Percentiles rank a stretch among this genome's conserved stretches.
phyloP scores from a whole-genome alignment of 352 stramenopile genomes.

The Phytophthora europaea region DNA sequence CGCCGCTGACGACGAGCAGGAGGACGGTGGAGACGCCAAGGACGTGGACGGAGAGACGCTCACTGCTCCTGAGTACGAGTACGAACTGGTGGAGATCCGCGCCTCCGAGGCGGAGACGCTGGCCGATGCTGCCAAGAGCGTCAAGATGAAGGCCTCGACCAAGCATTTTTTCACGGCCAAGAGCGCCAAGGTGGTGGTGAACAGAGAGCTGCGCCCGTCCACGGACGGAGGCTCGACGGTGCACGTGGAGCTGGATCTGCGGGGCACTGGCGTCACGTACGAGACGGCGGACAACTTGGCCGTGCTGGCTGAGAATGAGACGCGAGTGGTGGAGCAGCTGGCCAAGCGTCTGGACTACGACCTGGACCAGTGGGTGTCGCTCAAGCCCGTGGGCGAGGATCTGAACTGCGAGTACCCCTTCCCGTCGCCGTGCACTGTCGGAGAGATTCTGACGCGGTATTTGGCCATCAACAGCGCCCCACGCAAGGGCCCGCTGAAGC shows the following conservation, averaged over 20 bases:
- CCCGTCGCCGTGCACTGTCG: constrained; percentile 95
- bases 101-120: constrained; percentile 25
- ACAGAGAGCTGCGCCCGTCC: constrained; percentile 91
- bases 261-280: constrained; percentile 89
- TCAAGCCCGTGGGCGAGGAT: constrained; percentile 68
- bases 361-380: constrained; percentile 90
- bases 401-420: constrained; percentile 87
- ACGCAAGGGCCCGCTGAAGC: constrained; percentile 82
- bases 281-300: constrained; percentile 96
- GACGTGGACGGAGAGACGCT: constrained; percentile 25
- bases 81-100: constrained; percentile 61
- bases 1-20: constrained; percentile 32
- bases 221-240: constrained; percentile 86
- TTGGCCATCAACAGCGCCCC: constrained; percentile 94
- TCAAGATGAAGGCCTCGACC: constrained; percentile 81
- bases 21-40: constrained; percentile 10
- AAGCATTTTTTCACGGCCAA: constrained; percentile 93
- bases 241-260: constrained; percentile 93
- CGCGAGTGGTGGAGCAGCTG: constrained; percentile 83
- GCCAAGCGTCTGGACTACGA: constrained; percentile 90
- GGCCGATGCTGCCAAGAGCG: constrained; percentile 21
- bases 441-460: constrained; percentile 94
- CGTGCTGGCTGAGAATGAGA: constrained; percentile 93
- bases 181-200: constrained; percentile 87
- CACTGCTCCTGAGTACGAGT: constrained; percentile 65